Evolutionary conservation across 2,329 filamentous ascomycete genomes (phyloP), one percentile per base, ranked within the genome.

Genomic region (Cyphellophora attinorum): DNA sequence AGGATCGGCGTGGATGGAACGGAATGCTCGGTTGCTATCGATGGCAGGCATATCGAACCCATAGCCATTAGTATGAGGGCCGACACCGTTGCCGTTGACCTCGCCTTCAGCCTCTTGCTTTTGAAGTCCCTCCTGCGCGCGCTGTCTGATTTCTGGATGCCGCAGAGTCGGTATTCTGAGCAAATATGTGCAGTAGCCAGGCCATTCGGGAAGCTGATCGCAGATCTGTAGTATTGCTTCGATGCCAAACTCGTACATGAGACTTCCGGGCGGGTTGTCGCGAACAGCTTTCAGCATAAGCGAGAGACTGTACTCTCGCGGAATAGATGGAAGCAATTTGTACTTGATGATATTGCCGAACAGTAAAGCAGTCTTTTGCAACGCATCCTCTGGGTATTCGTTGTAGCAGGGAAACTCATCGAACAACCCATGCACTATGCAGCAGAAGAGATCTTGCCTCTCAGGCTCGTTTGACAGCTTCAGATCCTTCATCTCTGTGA

Each of bases 231-330:
- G 80, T 40, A 98, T 72, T 11, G 91, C 91, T 56, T 98, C 91
- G 10, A 98, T 71, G 8, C 93, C 91, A 54, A 98, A 98, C 51
- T 95, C 94, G 66, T 91, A 96, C 91, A 98, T 96, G 1, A 85
- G 79, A 41, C 88, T 79, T 19, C 93, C 82, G 1, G 82, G 76
- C 19, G 72, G 65, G 51, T 91, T 85, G 44, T 94, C 86, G 45
- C 85, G 74, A 15, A 98, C 86, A 10, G 91, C 85, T 57, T 98
- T 88, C n/a, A 96, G 67, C 44, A 98, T 93, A 85, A 98, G 95
- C 11, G 84, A 86, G 11, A 96, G 67, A n/a, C 85, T 91, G 37
- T 94, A 86, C 54, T 94, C 86, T 19, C 96, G 74, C 3, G 91
- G 85, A 12, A 98, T 74, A 27, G 86, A 81, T 5, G 86, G 85